Evolutionary conservation across 2,329 filamentous ascomycete species (phyloP).

Genomic region (Epichloe baconii): DNA sequence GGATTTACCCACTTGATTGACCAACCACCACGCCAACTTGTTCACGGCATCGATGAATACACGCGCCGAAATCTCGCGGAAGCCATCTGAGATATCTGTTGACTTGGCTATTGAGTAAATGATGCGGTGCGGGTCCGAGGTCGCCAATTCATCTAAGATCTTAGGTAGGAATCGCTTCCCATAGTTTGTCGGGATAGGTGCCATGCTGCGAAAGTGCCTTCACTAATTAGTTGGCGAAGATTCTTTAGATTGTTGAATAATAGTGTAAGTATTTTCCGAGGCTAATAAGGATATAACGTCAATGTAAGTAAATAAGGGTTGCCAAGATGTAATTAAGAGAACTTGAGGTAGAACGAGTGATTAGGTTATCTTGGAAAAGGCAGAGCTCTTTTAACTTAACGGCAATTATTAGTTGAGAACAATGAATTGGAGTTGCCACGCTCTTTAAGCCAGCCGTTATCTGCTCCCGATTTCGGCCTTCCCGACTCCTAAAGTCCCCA

Average conservation of each 20-base stretch:
- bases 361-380: neutral
- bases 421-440: neutral
- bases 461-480: neutral
- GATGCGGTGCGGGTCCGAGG: constrained; percentile 12
- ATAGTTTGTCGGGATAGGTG: neutral
- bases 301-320: neutral
- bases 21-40: constrained; percentile 20
- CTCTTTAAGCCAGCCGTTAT: neutral
- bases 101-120: constrained; percentile 13
- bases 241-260: rapidly evolving
- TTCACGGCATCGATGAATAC: constrained; percentile 15
- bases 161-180: constrained; percentile 16
- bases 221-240: rapidly evolving
- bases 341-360: neutral
- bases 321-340: neutral
- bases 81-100: constrained; percentile 7
- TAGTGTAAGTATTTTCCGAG: rapidly evolving
- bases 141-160: constrained; percentile 16
- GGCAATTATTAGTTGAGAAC: neutral
- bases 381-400: neutral
- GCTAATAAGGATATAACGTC: neutral
- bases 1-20: constrained; percentile 9
- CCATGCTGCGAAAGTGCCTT: neutral
- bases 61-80: constrained; percentile 13
- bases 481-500: too few species aligned